Evolutionary conservation across 2,329 filamentous ascomycete genomes (phyloP).

Genomic region (Thermothelomyces thermophilus): DNA sequence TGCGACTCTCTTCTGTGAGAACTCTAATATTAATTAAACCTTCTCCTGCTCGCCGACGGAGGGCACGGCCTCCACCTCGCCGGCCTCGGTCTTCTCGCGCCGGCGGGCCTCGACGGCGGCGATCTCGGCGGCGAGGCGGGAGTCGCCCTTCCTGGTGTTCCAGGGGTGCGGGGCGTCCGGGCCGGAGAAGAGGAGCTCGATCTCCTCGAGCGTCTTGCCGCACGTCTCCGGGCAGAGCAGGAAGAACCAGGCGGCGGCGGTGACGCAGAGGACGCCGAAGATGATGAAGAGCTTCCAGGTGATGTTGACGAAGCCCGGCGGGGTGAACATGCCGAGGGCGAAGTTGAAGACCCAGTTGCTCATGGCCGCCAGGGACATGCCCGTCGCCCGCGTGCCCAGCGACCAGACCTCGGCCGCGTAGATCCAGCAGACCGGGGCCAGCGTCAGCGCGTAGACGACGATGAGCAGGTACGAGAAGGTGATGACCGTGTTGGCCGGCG

Average conservation of each 20-base stretch:
- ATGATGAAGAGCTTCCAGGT: constrained; percentile 43
- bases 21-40: too few species aligned
- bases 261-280: constrained; percentile 34
- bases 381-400: constrained; percentile 52
- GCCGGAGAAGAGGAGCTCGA: constrained; percentile 32
- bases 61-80: background rate
- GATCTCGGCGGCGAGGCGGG: constrained; percentile 26
- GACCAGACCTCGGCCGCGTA: constrained; percentile 61
- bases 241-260: constrained; percentile 31
- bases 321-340: constrained; percentile 52
- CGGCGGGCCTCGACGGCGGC: constrained; percentile 24
- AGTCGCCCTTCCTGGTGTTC: constrained; percentile 33
- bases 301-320: constrained; percentile 53
- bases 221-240: constrained; percentile 35
- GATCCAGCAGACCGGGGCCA: constrained; percentile 58
- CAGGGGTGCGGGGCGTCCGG: constrained; percentile 31
- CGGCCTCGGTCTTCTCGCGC: constrained; percentile 10
- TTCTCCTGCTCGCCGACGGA: constrained; percentile 6
- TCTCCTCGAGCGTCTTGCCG: constrained; percentile 37
- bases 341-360: constrained; percentile 51
- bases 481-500: constrained; percentile 55
- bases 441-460: constrained; percentile 56
- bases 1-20: too few species aligned
- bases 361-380: constrained; percentile 51
- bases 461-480: constrained; percentile 60